These are phyloP conservation scores for Saksenaea vasiformis DNA, from an alignment of 371 early-diverging fungal genomes.

Conservation along the genomic window DNA sequence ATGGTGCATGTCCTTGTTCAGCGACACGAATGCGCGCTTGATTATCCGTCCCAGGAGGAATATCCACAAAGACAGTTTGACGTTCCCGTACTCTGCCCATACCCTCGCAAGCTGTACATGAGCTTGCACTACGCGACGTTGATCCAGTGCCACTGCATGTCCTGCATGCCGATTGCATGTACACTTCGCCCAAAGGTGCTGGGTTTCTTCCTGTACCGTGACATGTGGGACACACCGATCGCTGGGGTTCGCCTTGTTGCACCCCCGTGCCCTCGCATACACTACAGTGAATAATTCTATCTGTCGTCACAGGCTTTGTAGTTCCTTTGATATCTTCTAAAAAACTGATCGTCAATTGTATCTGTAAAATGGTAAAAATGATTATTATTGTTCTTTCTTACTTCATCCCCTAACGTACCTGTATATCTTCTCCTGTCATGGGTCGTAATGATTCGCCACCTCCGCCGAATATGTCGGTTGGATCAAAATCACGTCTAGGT, in stretches of 20 bases:
- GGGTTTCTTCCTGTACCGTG: constrained; percentile 80
- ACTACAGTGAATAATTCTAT: constrained; percentile 66
- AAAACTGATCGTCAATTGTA: constrained; percentile 66
- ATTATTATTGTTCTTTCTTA: not conserved
- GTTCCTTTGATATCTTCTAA: constrained; percentile 90
- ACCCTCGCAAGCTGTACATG: constrained; percentile 80
- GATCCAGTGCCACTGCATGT: constrained; percentile 82
- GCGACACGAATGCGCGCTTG: constrained; percentile 61
- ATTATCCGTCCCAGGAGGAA: constrained; percentile 74
- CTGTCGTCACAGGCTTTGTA: constrained; percentile 59
- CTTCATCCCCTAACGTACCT: constrained; percentile 18
- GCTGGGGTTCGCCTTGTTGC: constrained; percentile 60
- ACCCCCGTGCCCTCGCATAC: constrained; percentile 82
- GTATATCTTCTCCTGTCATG: constrained; percentile 52
- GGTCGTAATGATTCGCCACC: constrained; percentile 31
- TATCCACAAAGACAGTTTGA: constrained; percentile 66
- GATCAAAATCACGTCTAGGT: constrained; percentile 51
- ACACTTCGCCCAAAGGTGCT: constrained; percentile 73
- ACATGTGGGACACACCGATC: constrained; percentile 70
- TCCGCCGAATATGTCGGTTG: constrained; percentile 62
- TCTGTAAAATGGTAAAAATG: not conserved
- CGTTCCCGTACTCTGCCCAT: constrained; percentile 71
- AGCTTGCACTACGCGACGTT: constrained; percentile 54
- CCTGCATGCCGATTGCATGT: constrained; percentile 76
- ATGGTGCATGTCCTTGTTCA: constrained; percentile 80